phyloP scores from a whole-genome alignment of 2,329 filamentous ascomycete species.

The Phialophora verrucosa region DNA sequence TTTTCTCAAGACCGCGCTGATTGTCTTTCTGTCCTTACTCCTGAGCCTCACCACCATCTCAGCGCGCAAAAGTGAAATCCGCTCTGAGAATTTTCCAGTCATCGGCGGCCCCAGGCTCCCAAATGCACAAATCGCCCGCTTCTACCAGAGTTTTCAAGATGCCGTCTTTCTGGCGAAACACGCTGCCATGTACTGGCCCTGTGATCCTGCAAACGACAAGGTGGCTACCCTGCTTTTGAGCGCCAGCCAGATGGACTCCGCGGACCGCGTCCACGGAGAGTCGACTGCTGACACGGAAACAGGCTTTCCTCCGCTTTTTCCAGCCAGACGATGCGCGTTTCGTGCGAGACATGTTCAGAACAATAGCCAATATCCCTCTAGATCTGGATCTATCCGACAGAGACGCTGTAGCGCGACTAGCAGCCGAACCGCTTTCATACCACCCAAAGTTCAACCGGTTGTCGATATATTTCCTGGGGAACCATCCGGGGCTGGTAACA shows the following conservation, averaged over 20 bases:
- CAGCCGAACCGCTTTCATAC: constrained; percentile 5
- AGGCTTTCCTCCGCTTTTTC: constrained; percentile 13
- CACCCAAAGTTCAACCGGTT: constrained; percentile 4
- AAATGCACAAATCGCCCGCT: background rate
- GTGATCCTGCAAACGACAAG: constrained; percentile 9
- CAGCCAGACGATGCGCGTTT: background rate
- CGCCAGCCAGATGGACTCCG: background rate
- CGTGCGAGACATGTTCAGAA: constrained; percentile 6
- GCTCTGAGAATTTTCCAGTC: background rate
- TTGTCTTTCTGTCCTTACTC: constrained; percentile 1
- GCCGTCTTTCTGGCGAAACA: constrained; percentile 8
- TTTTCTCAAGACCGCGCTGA: background rate
- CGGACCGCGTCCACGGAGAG: background rate
- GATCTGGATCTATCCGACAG: constrained; percentile 2
- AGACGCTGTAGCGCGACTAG: background rate
- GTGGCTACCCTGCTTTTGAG: background rate
- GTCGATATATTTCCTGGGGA: constrained; percentile 11
- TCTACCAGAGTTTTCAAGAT: constrained; percentile 11
- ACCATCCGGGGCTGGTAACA: constrained; percentile 2
- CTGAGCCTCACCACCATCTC: background rate
- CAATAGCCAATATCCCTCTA: constrained; percentile 14
- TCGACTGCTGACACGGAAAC: background rate
- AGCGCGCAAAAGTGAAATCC: background rate
- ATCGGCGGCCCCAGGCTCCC: constrained; percentile 7
- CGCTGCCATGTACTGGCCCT: constrained; percentile 11